A percentile compares a stretch with the other conserved stretches of the same genome.
These are phyloP conservation scores for Ceratocystis eucalypticola DNA, from an alignment of 2,329 filamentous ascomycete species.

Conservation along the genomic window DNA sequence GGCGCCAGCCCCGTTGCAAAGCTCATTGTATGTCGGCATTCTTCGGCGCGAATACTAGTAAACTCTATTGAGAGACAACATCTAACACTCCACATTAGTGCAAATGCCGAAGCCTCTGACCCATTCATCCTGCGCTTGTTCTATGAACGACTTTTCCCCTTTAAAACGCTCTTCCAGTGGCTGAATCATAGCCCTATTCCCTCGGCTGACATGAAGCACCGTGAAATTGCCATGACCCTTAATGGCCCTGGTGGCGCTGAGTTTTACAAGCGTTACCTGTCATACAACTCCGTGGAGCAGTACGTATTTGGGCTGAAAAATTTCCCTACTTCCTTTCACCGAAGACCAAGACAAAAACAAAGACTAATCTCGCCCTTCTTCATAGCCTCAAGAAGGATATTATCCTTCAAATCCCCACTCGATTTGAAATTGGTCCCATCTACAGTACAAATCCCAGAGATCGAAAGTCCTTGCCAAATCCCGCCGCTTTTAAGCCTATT, in stretches of 20 bases:
- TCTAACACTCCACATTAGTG: slow-evolving; percentile 13
- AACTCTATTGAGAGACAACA: neutral
- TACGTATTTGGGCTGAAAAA: slow-evolving; percentile 23
- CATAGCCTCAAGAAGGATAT: slow-evolving; percentile 76
- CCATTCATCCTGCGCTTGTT: slow-evolving; percentile 70
- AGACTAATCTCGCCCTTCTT: neutral
- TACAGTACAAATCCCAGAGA: slow-evolving; percentile 91
- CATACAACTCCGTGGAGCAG: slow-evolving; percentile 41
- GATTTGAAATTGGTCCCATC: slow-evolving; percentile 97
- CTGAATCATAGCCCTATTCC: slow-evolving; percentile 85
- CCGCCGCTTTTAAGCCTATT: slow-evolving; percentile 69
- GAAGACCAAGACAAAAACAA: slow-evolving; percentile 16
- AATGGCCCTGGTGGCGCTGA: slow-evolving; percentile 47
- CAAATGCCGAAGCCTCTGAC: slow-evolving; percentile 18
- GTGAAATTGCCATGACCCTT: slow-evolving; percentile 94
- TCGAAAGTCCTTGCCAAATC: slow-evolving; percentile 71
- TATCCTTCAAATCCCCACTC: slow-evolving; percentile 70
- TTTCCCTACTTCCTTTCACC: neutral
- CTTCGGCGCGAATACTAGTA: neutral
- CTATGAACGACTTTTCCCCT: slow-evolving; percentile 91
- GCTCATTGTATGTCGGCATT: slow-evolving; percentile 13
- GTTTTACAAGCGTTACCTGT: slow-evolving; percentile 84
- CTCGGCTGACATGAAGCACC: slow-evolving; percentile 75
- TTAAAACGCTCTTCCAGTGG: slow-evolving; percentile 92
- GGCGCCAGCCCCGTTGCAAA: slow-evolving; percentile 27